Conservation (phyloP, 2,329 filamentous ascomycete species). For the Xylaria sp. region DNA sequence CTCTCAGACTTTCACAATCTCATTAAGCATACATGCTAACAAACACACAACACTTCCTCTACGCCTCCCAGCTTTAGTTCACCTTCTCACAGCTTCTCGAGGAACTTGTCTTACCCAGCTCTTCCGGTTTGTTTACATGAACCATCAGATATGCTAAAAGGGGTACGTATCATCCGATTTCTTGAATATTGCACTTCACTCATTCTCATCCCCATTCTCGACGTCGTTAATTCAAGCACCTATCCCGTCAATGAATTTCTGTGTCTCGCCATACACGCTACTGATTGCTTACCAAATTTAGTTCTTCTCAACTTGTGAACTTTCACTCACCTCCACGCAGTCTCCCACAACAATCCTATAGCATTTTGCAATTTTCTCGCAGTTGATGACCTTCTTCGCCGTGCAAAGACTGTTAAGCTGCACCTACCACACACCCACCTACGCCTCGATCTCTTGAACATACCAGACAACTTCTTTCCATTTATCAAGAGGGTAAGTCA, state of each 20-base stretch:
- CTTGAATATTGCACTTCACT: not conserved
- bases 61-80: not conserved
- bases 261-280: not conserved
- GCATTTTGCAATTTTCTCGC: not conserved
- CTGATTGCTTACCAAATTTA: not conserved
- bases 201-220: not conserved
- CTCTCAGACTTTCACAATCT: not conserved
- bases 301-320: not conserved
- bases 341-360: not conserved
- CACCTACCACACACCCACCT: not conserved
- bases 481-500: not conserved
- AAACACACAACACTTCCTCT: not conserved
- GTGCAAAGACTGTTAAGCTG: not conserved
- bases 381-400: not conserved
- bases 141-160: not conserved
- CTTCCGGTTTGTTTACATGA: not conserved
- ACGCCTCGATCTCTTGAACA: not conserved
- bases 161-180: not conserved
- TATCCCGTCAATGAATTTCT: not conserved
- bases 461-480: not conserved
- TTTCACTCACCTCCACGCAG: not conserved
- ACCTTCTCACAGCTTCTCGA: not conserved
- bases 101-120: not conserved
- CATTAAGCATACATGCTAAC: not conserved
- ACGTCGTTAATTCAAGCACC: no score